A percentile compares a stretch with the other conserved stretches of the same genome.
phyloP scores from a whole-genome alignment of 108 stramenopile genomes.

The Chaetoceros tenuissimus region DNA sequence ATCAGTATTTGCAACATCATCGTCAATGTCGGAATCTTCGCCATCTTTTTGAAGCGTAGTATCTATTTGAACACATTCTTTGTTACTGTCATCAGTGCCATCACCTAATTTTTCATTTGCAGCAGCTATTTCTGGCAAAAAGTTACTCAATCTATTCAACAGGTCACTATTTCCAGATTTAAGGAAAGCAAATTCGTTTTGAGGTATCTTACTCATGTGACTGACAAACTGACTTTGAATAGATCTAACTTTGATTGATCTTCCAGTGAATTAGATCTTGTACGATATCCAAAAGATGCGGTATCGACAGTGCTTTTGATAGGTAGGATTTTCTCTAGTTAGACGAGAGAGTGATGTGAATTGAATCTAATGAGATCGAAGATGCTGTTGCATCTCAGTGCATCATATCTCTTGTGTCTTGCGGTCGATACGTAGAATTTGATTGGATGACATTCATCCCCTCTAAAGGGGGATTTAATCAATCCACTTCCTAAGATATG shows the following conservation, averaged over 20 bases:
- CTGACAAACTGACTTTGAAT: background rate
- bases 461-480: too few species aligned
- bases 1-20: constrained; percentile 9
- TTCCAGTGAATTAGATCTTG: too few species aligned
- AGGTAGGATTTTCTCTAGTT: too few species aligned
- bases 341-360: too few species aligned
- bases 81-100: background rate
- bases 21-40: constrained; percentile 19
- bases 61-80: constrained; percentile 14
- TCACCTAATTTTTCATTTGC: constrained; percentile 1
- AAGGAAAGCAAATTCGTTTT: background rate
- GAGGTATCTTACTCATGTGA: background rate
- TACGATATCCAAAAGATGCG: too few species aligned
- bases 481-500: background rate
- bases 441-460: too few species aligned
- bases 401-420: too few species aligned
- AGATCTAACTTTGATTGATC: too few species aligned
- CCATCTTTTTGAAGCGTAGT: constrained; percentile 17
- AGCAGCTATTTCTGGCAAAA: constrained; percentile 1
- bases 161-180: background rate
- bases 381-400: too few species aligned
- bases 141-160: background rate
- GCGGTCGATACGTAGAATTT: too few species aligned
- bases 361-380: too few species aligned
- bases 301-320: too few species aligned